A percentile compares a stretch with the other conserved stretches of the same genome.
Evolutionary conservation across 2,329 filamentous ascomycete genomes (phyloP).

Genomic region (Microdochium trichocladiopsis): DNA sequence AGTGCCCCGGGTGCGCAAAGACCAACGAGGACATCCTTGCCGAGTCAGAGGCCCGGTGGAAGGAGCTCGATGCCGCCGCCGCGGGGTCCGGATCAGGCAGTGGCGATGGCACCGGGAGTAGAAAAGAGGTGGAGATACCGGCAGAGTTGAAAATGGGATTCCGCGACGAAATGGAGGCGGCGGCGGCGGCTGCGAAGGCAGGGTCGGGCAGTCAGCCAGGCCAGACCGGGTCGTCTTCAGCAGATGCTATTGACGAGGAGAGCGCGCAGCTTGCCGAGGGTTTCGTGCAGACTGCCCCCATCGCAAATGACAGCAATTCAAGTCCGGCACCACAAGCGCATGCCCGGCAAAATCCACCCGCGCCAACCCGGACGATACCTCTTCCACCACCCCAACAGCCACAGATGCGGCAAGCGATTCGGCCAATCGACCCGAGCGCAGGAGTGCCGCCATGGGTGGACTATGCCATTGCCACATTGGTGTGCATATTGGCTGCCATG

Average conservation of each 20-base stretch:
- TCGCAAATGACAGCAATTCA: neutral
- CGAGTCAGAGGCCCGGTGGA: constrained; percentile 53
- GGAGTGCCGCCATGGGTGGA: constrained; percentile 71
- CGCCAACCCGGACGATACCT: constrained; percentile 18
- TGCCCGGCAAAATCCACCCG: constrained; percentile 7
- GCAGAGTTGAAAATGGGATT: constrained; percentile 60
- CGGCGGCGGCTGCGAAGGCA: constrained; percentile 14
- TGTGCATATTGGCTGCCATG: constrained; percentile 64
- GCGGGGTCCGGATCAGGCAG: constrained; percentile 22
- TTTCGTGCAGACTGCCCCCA: constrained; percentile 44
- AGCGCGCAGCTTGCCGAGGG: constrained; percentile 48
- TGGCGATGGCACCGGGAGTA: constrained; percentile 7
- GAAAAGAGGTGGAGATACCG: constrained; percentile 41
- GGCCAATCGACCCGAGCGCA: constrained; percentile 27
- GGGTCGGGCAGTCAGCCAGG: neutral
- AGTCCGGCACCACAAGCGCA: neutral
- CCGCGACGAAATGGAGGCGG: constrained; percentile 58
- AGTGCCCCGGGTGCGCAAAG: constrained; percentile 63
- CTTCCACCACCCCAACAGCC: constrained; percentile 13
- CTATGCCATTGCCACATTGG: constrained; percentile 66
- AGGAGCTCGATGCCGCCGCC: constrained; percentile 28
- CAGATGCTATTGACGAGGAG: constrained; percentile 17
- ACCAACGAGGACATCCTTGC: constrained; percentile 67
- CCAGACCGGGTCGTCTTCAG: neutral
- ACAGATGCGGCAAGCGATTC: constrained; percentile 14